Evolutionary conservation across 495 filamentous ascomycete species (phyloP).

Genomic region (Hypoxylon lenormandii): DNA sequence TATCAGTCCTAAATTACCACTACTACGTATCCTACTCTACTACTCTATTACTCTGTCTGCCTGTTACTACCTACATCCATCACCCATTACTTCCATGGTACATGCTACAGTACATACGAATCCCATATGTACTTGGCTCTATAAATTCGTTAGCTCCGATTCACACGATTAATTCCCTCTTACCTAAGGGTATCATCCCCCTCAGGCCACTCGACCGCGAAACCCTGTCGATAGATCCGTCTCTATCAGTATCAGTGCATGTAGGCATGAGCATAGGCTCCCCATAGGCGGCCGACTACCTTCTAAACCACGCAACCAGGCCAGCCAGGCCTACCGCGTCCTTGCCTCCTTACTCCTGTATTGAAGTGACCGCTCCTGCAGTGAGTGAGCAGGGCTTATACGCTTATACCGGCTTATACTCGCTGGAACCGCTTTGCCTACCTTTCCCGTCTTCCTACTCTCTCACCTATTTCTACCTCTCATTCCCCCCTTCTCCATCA

Average conservation of each 20-base stretch:
- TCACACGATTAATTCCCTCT: slow-evolving; percentile 29
- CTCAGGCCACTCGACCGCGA: slow-evolving; percentile 22
- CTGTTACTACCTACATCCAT: neutral
- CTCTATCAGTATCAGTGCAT: slow-evolving; percentile 44
- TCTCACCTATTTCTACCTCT: neutral
- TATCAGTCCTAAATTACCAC: neutral
- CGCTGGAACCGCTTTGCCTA: slow-evolving; percentile 15
- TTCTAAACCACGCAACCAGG: slow-evolving; percentile 28
- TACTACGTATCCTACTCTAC: neutral
- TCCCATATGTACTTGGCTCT: slow-evolving; percentile 4
- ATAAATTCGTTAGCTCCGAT: slow-evolving; percentile 19
- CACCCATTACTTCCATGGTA: neutral
- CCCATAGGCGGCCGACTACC: slow-evolving; percentile 36
- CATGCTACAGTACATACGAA: slow-evolving; percentile 15
- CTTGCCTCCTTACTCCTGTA: slow-evolving; percentile 2
- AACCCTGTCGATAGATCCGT: slow-evolving; percentile 46
- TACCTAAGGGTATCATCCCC: slow-evolving; percentile 40
- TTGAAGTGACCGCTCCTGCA: neutral
- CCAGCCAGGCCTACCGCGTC: slow-evolving; percentile 28
- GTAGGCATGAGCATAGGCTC: slow-evolving; percentile 35
- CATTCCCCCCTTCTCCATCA: slow-evolving; percentile 5
- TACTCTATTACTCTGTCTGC: too few relatives aligned
- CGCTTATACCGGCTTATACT: slow-evolving; percentile 33
- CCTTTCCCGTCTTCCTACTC: neutral
- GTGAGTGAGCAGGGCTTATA: too few relatives aligned